A percentile compares a stretch with the other conserved stretches of the same genome.
These are phyloP conservation scores for Aspergillus sclerotioniger DNA, from an alignment of 495 filamentous ascomycete species.

Conservation along the genomic window DNA sequence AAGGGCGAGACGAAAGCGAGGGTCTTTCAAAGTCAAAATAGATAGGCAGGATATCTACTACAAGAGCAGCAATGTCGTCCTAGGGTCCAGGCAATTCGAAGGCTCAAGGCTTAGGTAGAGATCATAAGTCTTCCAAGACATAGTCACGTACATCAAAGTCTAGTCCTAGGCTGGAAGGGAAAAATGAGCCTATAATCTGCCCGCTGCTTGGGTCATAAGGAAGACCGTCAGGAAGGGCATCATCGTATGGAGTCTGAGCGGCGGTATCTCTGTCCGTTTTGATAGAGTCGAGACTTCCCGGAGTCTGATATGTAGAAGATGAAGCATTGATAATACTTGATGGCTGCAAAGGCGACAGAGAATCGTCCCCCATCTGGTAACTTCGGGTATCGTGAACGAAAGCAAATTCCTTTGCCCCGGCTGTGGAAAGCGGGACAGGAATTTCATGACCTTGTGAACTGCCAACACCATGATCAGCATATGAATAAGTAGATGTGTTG, in stretches of 20 bases:
- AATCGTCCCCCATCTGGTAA: neutral
- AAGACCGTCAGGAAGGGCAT: no score
- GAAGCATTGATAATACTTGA: constrained; percentile 4
- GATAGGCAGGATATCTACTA: no score
- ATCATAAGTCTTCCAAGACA: neutral
- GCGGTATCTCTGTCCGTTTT: neutral
- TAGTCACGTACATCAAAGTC: constrained; percentile 28
- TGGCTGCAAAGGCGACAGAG: constrained; percentile 29
- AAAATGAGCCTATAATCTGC: constrained; percentile 43
- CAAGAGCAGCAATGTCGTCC: no score
- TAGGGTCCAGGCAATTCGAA: no score
- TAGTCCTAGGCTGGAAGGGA: constrained; percentile 31
- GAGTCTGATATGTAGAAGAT: neutral
- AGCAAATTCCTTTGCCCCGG: neutral
- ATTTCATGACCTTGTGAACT: constrained; percentile 5
- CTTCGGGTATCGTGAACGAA: neutral
- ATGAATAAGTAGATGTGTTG: neutral
- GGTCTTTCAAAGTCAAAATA: no score
- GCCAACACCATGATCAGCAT: constrained; percentile 2
- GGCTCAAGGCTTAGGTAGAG: neutral
- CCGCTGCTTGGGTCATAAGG: constrained; percentile 42
- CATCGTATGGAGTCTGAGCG: constrained; percentile 26
- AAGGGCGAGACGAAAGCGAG: no score
- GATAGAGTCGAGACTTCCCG: no score
- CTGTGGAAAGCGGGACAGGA: constrained; percentile 25